Evolutionary conservation across 2,329 filamentous ascomycete species (phyloP), one percentile per base, ranked within the genome.

Genomic region (Microsporum ferrugineum): DNA sequence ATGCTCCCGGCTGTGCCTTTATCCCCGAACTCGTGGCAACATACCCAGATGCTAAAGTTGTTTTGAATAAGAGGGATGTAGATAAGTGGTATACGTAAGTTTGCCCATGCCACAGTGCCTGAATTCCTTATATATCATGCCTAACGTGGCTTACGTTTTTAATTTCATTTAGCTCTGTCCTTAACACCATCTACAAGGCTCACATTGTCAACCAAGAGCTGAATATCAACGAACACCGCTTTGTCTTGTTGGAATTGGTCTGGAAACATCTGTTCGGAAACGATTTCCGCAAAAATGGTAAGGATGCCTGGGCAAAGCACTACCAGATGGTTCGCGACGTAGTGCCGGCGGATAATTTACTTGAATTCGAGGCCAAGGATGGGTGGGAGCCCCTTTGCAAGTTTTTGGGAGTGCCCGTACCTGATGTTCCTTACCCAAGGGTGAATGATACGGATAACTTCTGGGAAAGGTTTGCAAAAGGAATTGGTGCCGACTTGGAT

Each of bases 31-130:
- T 89, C 63, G 85, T 88, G 64, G 82, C 85, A 68, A 84, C 85
- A 12, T 88, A 88, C 69, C 86, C 86, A 1, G 83, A 88, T 60
- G 86, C 86, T 62, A 88, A 88, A 72, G 82, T 88, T 58, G 80
- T 89, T 57, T 76, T 89, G 64, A 86, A 84, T 10, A 85, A 80
- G 62, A 81, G 85, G 55, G 83, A 87, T 61, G 82, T 87, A 41
- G 79, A 88, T 70, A 82, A 82, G 41, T 88, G 85, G 83, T 77
- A 58, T 31, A 58, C 6, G 56, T 58, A 45, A 10, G 56, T 39
- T 8, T 3, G 10, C 2, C 45, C 27, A 1, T 49, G 17, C 45
- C 23, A 12, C 41, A 12, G 8, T 3, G 4, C 5, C 6, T 47
- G n/a, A 23, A 10, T 17, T 34, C 29, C 6, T 17, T n/a, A 29